Evolutionary conservation across 2,329 filamentous ascomycete species (phyloP), one percentile per base, ranked within the genome.

Genomic region (Arthrobotrys sinensis): DNA sequence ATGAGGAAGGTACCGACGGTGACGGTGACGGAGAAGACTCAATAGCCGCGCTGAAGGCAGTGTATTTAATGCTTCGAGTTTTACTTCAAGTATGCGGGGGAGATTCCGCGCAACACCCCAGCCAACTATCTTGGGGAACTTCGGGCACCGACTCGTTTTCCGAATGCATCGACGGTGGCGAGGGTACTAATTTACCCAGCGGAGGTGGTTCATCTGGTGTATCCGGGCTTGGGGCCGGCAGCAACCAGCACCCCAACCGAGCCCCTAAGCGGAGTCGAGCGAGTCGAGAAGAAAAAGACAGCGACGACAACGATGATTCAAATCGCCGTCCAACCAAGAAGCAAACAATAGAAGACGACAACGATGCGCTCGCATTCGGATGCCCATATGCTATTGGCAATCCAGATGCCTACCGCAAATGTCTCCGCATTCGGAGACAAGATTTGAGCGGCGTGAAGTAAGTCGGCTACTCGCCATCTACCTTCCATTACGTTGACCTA

Each of bases 371-470:
- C 0, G 2, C 14, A 34, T 16, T 14, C 11, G 4, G 11, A 40
- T 60, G 55, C 19, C 55, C 55, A 10, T 43, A 40, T 4, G 38
- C 6, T 21, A 7, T 43, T 14, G 8, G 38, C 14, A 4, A 40
- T 11, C 34, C 16, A 6, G 12, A 10, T 14, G 7, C 0, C 4
- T 43, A 60, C 10, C 5, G 1, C 10, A n/a, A 16, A n/a, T 60
- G 55, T 28, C 8, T 12, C 2, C 34, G 36, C 10, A 60, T 28
- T 16, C 4, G 3, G 11, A 60, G 55, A 16, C 1, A 43, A 60
- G 11, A 43, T 16, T 8, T 60, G 1, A 60, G 55, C n/a, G 55
- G 55, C 5, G 14, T 60, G 4, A 60, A 60, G 55, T 60, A 28
- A 43, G 55, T 43, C 3, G n/a, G 1, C 8, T 10, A 40, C 28